A percentile compares a stretch with the other conserved stretches of the same genome.
Evolutionary conservation across 805 yeast genomes (phyloP).

Genomic region (Pichia scutulata): DNA sequence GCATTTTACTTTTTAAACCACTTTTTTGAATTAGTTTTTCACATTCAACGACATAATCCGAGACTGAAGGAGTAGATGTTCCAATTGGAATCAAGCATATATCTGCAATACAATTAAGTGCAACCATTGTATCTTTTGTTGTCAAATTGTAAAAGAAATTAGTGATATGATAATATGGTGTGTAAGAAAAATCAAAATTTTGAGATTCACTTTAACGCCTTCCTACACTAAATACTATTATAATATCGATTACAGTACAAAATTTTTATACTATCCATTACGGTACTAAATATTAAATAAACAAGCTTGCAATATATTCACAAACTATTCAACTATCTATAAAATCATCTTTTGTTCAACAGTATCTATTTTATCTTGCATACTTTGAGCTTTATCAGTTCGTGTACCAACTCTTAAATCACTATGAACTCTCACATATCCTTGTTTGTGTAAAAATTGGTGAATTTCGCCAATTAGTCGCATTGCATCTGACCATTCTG

Average conservation of each 20-base stretch:
- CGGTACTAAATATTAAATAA: neutral
- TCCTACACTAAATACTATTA: no score
- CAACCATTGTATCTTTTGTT: conserved; percentile 18
- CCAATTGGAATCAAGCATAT: conserved; percentile 85
- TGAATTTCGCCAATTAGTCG: conserved; percentile 70
- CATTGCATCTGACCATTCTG: conserved; percentile 85
- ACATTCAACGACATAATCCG: conserved; percentile 68
- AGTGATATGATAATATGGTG: no score
- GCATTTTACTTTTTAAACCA: conserved; percentile 60
- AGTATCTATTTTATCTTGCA: conserved; percentile 61
- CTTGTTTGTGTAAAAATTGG: conserved; percentile 57
- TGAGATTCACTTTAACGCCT: neutral
- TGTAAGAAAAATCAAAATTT: neutral
- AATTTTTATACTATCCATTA: no score
- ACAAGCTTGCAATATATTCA: no score
- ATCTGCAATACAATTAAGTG: conserved; percentile 70
- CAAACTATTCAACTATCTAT: neutral
- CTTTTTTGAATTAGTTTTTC: conserved; percentile 57
- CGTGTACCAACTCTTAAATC: conserved; percentile 84
- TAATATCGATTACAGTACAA: no score
- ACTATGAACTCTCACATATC: conserved; percentile 71
- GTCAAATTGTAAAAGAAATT: neutral
- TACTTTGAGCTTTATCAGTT: conserved; percentile 63
- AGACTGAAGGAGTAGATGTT: conserved; percentile 68
- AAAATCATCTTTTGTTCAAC: conserved; percentile 46